These are phyloP conservation scores for Primulina tabacum DNA, from an alignment of 257 asterid species.

Conservation along the genomic window DNA sequence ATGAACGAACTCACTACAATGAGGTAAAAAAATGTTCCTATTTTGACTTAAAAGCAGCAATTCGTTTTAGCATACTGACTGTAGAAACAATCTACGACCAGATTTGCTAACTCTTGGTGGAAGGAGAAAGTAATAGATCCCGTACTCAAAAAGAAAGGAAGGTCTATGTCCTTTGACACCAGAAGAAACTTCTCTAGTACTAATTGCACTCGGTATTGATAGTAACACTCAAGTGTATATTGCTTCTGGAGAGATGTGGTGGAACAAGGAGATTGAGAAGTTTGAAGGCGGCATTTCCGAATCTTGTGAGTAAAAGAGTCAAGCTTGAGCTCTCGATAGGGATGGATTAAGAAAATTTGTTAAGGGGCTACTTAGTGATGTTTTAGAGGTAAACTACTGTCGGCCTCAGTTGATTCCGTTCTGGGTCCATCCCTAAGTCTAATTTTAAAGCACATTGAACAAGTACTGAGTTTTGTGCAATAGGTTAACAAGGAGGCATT, in stretches of 20 bases:
- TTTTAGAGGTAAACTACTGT: not conserved
- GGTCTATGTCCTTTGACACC: conserved; percentile 59
- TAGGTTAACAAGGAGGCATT: conserved; percentile 52
- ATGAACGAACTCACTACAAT: conserved; percentile 41
- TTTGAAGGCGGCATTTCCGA: conserved; percentile 40
- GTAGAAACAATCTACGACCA: conserved; percentile 19
- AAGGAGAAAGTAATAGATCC: conserved; percentile 56
- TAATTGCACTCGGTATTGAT: conserved; percentile 49
- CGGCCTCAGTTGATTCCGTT: not conserved
- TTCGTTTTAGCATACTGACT: conserved; percentile 14
- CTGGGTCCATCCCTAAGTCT: not conserved
- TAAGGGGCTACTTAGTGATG: not conserved
- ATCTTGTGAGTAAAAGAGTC: conserved; percentile 33
- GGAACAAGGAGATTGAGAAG: conserved; percentile 43
- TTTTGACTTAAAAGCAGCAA: not conserved
- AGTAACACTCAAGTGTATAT: conserved; percentile 44
- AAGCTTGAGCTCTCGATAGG: not conserved
- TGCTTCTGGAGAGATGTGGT: conserved; percentile 54
- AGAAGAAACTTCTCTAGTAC: conserved; percentile 47
- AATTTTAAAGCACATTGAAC: not conserved
- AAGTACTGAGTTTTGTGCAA: conserved; percentile 7
- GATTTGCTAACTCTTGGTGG: conserved; percentile 51
- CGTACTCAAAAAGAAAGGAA: conserved; percentile 40
- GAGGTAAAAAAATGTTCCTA: conserved; percentile 35
- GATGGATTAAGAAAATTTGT: not conserved